Evolutionary conservation across 1,284 basidiomycete genomes (phyloP), one percentile per base, ranked within the genome.

Genomic region (Moniliophthora roreri): DNA sequence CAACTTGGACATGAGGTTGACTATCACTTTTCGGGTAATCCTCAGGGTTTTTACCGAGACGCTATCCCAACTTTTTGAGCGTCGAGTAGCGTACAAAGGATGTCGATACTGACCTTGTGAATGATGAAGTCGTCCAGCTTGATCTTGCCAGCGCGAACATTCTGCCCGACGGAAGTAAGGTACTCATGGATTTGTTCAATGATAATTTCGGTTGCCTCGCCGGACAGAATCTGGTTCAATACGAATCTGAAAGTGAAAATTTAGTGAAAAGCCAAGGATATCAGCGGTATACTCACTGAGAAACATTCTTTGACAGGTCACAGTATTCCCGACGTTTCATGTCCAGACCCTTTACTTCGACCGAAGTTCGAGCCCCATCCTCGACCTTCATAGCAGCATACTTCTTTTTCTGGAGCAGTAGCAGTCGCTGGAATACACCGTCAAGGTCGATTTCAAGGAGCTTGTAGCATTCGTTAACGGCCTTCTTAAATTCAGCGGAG

Each of bases 301-400:
- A 98, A 15, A 95, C 88, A 50, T 85, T 87, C 74, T 99, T 99
- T 1, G 93, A 96, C 42, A 99, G 71, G 3, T 83, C 81, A 61
- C 90, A 97, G 71, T 94, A 99, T 69, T 99, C 97, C 76, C 97
- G 79, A 47, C 97, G 85, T 72, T 98, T 99, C 97, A 99, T 98
- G 71, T 99, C 97, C 32, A 99, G 75, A 72, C 97, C 97, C 69
- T 99, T 99, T 70, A 99, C 80, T 68, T 99, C 97, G 1, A 84
- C 90, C 6, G 82, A 84, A 7, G 88, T 90, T 52, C 83, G 79
- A 1, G 80, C 80, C 13, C 81, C 83, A 60, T 93, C 90, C 62
- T 93, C 92, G 37, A 96, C 86, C 72, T 98, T 97, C 66, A 98
- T 79, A 0, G 97, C 97, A 0, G 97, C 97, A 63, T 99, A 99